Evolutionary conservation across 371 early-diverging fungal genomes (phyloP).

Genomic region (Actinomortierella wolfii): DNA sequence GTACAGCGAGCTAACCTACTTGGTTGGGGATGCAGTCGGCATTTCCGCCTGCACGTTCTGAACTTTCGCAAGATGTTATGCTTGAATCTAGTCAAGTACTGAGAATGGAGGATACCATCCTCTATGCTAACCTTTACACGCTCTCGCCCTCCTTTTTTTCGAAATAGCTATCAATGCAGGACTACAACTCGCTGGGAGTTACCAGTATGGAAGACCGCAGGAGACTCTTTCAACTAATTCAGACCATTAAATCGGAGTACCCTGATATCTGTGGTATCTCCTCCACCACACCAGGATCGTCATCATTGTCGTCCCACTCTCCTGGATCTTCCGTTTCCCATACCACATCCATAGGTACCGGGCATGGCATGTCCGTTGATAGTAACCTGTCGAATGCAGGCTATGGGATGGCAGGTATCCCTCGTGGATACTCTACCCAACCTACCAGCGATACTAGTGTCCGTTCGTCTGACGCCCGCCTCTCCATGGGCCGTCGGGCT

Average conservation of each 20-base stretch:
- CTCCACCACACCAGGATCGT: constrained; percentile 12
- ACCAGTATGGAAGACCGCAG: constrained; percentile 78
- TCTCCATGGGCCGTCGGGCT: constrained; percentile 45
- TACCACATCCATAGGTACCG: no score
- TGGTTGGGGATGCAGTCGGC: no score
- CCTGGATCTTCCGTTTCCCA: no score
- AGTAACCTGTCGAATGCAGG: no score
- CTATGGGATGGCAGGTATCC: constrained; percentile 11
- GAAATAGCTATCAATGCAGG: constrained; percentile 77
- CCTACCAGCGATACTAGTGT: constrained; percentile 19
- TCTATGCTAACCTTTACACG: neutral
- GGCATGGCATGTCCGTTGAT: no score
- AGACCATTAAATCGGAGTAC: constrained; percentile 46
- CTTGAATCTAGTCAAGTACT: no score
- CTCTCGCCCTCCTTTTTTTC: constrained; percentile 4
- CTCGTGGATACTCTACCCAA: constrained; percentile 30
- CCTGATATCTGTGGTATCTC: constrained; percentile 28
- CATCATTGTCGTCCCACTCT: neutral
- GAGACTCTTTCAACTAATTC: constrained; percentile 76
- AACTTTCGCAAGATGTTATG: no score
- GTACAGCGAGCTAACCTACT: constrained; percentile 48
- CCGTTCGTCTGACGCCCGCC: constrained; percentile 29
- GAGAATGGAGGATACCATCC: neutral
- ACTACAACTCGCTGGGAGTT: constrained; percentile 79
- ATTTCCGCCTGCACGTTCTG: no score